Evolutionary conservation across 352 stramenopile species (phyloP).

Genomic region (Globisporangium ultimum): DNA sequence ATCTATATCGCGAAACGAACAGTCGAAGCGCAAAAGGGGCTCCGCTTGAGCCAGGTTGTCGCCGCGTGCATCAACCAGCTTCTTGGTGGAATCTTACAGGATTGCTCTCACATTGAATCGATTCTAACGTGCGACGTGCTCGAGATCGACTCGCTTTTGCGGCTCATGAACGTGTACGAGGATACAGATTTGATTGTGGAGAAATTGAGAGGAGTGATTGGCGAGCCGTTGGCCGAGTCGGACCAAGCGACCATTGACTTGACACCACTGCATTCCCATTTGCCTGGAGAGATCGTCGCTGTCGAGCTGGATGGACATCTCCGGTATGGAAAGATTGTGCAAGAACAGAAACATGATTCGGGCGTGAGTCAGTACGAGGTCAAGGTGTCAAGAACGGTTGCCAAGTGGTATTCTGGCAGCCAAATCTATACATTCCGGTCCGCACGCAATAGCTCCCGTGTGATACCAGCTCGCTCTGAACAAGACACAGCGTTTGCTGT

Average conservation of each 20-base stretch:
- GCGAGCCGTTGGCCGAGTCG: slow-evolving; percentile 42
- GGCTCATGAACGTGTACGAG: slow-evolving; percentile 65
- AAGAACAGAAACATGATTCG: slow-evolving; percentile 26
- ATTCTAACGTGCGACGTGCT: slow-evolving; percentile 51
- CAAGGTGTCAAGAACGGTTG: slow-evolving; percentile 37
- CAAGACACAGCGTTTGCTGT: background rate
- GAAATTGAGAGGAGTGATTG: slow-evolving; percentile 57
- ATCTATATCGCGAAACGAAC: slow-evolving; percentile 59
- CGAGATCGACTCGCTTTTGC: slow-evolving; percentile 46
- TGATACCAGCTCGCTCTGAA: background rate
- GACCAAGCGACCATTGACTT: slow-evolving; percentile 54
- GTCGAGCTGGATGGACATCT: slow-evolving; percentile 45
- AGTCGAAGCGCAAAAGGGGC: slow-evolving; percentile 23
- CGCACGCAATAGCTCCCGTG: slow-evolving; percentile 17
- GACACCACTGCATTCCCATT: slow-evolving; percentile 59
- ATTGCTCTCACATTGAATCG: slow-evolving; percentile 62
- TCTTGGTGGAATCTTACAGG: slow-evolving; percentile 52
- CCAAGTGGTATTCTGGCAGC: slow-evolving; percentile 41
- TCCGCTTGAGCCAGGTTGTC: slow-evolving; percentile 58
- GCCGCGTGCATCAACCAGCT: slow-evolving; percentile 68
- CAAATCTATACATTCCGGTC: slow-evolving; percentile 78
- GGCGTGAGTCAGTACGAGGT: slow-evolving; percentile 63
- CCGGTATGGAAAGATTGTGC: slow-evolving; percentile 62
- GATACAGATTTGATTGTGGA: slow-evolving; percentile 58
- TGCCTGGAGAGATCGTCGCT: slow-evolving; percentile 65